Percentiles rank a stretch among this genome's conserved stretches.
Evolutionary conservation across 805 yeast species (phyloP).

Genomic region (Zygotorulaspora sp.): DNA sequence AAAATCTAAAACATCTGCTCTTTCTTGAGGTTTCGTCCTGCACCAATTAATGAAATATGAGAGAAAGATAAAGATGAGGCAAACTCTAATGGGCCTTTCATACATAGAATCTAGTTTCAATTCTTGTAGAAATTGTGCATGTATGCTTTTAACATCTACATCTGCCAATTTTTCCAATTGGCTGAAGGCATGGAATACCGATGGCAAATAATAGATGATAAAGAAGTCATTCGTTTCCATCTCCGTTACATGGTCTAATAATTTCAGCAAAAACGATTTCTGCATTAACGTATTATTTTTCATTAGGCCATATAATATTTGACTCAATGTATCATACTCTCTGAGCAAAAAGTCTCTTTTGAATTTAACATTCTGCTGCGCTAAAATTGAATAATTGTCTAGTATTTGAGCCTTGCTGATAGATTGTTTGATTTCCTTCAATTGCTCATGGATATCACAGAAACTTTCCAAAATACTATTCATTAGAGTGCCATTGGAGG

Average conservation of each 20-base stretch:
- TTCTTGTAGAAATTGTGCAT: constrained; percentile 37
- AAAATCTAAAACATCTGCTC: constrained; percentile 49
- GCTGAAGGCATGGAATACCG: constrained; percentile 45
- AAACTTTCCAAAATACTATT: constrained; percentile 51
- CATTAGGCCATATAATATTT: constrained; percentile 52
- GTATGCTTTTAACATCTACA: constrained; percentile 38
- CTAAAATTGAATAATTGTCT: constrained; percentile 44
- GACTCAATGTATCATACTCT: constrained; percentile 70
- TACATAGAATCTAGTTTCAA: constrained; percentile 41
- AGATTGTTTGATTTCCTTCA: constrained; percentile 50
- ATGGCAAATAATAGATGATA: constrained; percentile 60
- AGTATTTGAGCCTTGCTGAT: constrained; percentile 50
- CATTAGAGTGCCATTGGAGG: constrained; percentile 30
- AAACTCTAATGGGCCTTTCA: constrained; percentile 45
- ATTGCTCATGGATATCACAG: constrained; percentile 50
- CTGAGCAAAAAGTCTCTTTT: constrained; percentile 58
- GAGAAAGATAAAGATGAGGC: constrained; percentile 48
- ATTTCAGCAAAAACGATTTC: constrained; percentile 34
- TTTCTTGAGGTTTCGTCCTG: constrained; percentile 40
- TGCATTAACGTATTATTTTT: constrained; percentile 36
- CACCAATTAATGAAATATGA: constrained; percentile 66
- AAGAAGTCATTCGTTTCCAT: constrained; percentile 60
- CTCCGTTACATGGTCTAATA: constrained; percentile 45
- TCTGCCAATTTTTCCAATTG: constrained; percentile 37
- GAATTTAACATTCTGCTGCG: constrained; percentile 48